Evolutionary conservation across 345 rosid genomes (phyloP).

Genomic region (Eucalyptus curtisii): DNA sequence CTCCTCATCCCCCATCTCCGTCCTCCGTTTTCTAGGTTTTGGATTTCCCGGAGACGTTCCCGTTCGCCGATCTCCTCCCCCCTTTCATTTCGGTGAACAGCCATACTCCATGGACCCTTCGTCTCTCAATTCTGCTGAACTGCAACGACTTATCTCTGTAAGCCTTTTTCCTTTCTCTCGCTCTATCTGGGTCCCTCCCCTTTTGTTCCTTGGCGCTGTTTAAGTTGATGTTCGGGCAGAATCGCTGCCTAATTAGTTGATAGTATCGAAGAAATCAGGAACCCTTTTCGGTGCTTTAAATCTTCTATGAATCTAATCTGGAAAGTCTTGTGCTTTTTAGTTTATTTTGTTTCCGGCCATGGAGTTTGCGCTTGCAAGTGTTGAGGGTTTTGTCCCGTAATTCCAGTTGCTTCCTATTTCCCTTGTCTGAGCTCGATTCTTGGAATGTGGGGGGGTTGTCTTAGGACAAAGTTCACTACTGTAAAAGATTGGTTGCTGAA

Average conservation of each 20-base stretch:
- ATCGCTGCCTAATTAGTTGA: neutral
- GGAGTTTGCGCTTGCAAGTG: neutral
- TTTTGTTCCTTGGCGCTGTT: neutral
- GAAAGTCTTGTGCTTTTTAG: neutral
- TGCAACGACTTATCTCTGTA: constrained; percentile 52
- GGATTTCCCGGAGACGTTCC: neutral
- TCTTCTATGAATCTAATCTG: neutral
- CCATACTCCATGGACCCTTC: neutral
- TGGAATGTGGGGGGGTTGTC: neutral
- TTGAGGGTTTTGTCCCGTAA: neutral
- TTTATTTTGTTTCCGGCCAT: neutral
- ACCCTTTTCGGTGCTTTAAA: neutral
- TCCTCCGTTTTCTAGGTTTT: neutral
- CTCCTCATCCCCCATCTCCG: neutral
- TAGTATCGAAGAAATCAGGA: neutral
- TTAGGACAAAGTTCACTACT: neutral
- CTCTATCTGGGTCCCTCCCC: neutral
- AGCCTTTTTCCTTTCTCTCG: neutral
- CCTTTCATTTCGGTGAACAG: neutral
- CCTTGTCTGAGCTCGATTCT: neutral
- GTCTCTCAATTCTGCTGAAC: constrained; percentile 23
- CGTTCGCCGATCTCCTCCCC: neutral
- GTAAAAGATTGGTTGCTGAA: neutral
- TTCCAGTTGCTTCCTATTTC: neutral
- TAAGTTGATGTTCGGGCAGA: neutral